Conservation (phyloP, 2,329 filamentous ascomycete genomes). For the Aspergillus pseudoglaucus region DNA sequence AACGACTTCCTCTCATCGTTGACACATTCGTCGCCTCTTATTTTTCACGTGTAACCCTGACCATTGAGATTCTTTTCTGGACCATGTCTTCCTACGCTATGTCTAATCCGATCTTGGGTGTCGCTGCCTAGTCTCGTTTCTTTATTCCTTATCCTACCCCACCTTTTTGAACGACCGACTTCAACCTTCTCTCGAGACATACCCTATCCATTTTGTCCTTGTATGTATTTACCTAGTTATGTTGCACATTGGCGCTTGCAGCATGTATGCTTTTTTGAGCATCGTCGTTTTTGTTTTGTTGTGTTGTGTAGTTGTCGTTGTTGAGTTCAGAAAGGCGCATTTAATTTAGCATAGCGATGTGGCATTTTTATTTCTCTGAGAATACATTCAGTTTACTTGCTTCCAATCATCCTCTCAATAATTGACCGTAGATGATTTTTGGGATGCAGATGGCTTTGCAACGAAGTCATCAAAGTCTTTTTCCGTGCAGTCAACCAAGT, state of each 20-base stretch:
- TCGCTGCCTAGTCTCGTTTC: neutral
- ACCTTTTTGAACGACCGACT: neutral
- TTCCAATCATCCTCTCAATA: no score
- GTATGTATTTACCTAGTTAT: no score
- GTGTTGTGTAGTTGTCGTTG: no score
- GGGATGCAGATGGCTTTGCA: no score
- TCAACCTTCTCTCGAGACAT: no score
- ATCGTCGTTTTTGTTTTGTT: slow-evolving; percentile 2
- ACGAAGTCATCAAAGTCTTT: no score
- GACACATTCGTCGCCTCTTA: neutral
- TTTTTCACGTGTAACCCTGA: neutral
- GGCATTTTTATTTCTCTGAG: neutral
- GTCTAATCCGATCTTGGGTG: neutral
- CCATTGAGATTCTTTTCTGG: slow-evolving; percentile 2
- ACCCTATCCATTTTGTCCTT: no score
- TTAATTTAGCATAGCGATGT: slow-evolving; percentile 8
- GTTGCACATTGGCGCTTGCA: no score
- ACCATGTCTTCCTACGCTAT: slow-evolving; percentile 1
- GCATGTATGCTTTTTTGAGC: slow-evolving; percentile 1
- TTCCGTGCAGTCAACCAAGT: no score
- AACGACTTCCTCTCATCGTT: no score
- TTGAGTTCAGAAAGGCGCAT: slow-evolving; percentile 3
- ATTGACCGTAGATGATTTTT: no score
- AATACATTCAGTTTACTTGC: no score
- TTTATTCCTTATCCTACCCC: neutral